Evolutionary conservation across 768 basidiomycete genomes (phyloP).

Genomic region (Grammothele lineata): DNA sequence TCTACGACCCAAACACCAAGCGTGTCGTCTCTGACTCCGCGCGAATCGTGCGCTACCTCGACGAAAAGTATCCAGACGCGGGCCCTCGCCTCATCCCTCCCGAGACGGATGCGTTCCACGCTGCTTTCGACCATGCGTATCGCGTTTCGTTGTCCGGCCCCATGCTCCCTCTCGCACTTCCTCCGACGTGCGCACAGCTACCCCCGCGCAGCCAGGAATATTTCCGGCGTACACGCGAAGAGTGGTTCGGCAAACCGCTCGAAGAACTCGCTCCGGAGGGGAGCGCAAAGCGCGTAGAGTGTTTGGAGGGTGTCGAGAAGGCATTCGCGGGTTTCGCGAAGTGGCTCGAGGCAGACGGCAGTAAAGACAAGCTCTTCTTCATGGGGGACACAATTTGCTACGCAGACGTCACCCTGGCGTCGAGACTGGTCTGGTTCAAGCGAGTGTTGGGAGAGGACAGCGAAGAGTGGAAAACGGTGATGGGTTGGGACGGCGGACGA

Average conservation of each 20-base stretch:
- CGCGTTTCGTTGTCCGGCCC: neutral
- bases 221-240: conserved; percentile 32
- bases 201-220: conserved; percentile 18
- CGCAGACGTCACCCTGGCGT: conserved; percentile 33
- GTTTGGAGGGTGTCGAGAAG: conserved; percentile 25
- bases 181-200: conserved; percentile 1
- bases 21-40: conserved; percentile 22
- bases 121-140: conserved; percentile 20
- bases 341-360: conserved; percentile 30
- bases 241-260: conserved; percentile 1
- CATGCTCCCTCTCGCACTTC: conserved; percentile 5
- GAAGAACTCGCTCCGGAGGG: conserved; percentile 20
- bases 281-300: conserved; percentile 22
- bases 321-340: conserved; percentile 23
- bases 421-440: conserved; percentile 34
- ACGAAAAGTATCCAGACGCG: conserved; percentile 24
- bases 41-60: conserved; percentile 26
- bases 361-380: conserved; percentile 27
- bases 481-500: conserved; percentile 34
- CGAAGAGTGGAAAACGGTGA: conserved; percentile 30
- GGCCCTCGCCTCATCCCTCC: conserved; percentile 31
- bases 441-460: conserved; percentile 22
- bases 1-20: conserved; percentile 25
- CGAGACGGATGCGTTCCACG: conserved; percentile 27
- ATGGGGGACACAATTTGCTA: conserved; percentile 31